These are phyloP conservation scores for Telopea speciosissima DNA, from an alignment of 177 flowering plant genomes.

Conservation along the genomic window DNA sequence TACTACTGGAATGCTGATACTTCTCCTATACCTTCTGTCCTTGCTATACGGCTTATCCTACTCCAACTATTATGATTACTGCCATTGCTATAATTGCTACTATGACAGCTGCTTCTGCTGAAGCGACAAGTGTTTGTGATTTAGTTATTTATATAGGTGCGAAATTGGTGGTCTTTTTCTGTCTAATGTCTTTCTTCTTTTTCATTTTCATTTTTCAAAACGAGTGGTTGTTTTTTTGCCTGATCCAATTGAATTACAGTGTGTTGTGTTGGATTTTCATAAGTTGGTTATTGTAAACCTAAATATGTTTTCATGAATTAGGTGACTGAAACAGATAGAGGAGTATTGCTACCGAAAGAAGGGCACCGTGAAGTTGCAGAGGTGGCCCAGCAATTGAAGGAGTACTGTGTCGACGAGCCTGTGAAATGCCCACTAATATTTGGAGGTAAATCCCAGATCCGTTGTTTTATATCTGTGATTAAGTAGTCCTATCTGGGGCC, in stretches of 20 bases:
- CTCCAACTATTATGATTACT: too few relatives aligned
- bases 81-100: too few relatives aligned
- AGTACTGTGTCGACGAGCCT: constrained; percentile 69
- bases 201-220: too few relatives aligned
- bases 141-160: too few relatives aligned
- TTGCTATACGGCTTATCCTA: too few relatives aligned
- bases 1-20: too few relatives aligned
- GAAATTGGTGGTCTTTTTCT: too few relatives aligned
- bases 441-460: constrained; percentile 55
- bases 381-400: constrained; percentile 52
- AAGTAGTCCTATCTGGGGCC: neutral
- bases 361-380: constrained; percentile 63
- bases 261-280: neutral
- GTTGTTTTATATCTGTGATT: neutral
- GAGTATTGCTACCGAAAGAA: constrained; percentile 54
- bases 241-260: neutral
- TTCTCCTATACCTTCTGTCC: too few relatives aligned
- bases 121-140: too few relatives aligned
- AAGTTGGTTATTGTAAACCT: neutral
- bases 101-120: too few relatives aligned
- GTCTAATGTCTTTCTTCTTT: too few relatives aligned
- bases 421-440: constrained; percentile 88
- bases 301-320: constrained; percentile 16
- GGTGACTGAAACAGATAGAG: constrained; percentile 72
- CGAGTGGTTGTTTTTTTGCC: neutral